Conservation (phyloP, 2,329 filamentous ascomycete species). For the Colletotrichum sidae region DNA sequence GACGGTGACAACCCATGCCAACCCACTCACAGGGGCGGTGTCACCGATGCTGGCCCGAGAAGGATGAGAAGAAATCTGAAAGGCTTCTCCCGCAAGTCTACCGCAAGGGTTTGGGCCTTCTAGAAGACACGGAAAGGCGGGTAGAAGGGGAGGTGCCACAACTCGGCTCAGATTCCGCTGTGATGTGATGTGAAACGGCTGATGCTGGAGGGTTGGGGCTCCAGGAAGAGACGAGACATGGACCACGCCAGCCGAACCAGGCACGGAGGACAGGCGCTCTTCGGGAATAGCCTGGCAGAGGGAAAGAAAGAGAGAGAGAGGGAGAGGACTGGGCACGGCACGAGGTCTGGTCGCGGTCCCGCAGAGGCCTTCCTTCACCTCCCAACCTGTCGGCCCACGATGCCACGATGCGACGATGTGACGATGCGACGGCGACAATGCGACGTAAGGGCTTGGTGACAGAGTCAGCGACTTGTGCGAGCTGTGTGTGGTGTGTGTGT, state of each 20-base stretch:
- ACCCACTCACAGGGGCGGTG: slow-evolving; percentile 24
- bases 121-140: slow-evolving; percentile 36
- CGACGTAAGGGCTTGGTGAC: slow-evolving; percentile 26
- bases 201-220: slow-evolving; percentile 33
- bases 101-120: slow-evolving; percentile 26
- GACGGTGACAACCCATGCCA: slow-evolving; percentile 26
- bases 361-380: slow-evolving; percentile 22
- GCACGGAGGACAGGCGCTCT: slow-evolving; percentile 33
- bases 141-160: slow-evolving; percentile 36
- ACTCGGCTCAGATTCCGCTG: slow-evolving; percentile 35
- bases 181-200: slow-evolving; percentile 37
- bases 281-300: slow-evolving; percentile 23
- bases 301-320: too few relatives aligned
- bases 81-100: slow-evolving; percentile 26
- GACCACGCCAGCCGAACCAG: slow-evolving; percentile 5
- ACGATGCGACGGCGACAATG: not conserved
- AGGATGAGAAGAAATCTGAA: slow-evolving; percentile 7
- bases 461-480: slow-evolving; percentile 35
- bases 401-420: not conserved
- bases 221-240: slow-evolving; percentile 30
- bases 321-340: slow-evolving; percentile 18
- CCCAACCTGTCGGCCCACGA: slow-evolving; percentile 18
- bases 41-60: slow-evolving; percentile 29
- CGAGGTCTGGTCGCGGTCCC: slow-evolving; percentile 18
- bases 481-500: slow-evolving; percentile 35